Conservation (phyloP, 73 alveolate genomes). For the Paramecium biaurelia region DNA sequence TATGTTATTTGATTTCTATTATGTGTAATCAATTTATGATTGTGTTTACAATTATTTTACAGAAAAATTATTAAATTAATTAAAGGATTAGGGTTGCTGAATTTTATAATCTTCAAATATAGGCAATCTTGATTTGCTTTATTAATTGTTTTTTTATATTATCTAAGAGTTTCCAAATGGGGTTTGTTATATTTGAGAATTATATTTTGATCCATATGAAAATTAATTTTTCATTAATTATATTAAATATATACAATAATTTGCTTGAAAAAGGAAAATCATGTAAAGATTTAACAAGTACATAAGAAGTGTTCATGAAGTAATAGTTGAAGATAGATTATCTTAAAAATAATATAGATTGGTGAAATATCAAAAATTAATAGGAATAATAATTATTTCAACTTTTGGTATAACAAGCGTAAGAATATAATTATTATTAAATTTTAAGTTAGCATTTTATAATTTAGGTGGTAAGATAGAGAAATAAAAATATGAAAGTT, state of each 20-base stretch:
- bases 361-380: not conserved
- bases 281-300: not conserved
- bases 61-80: not conserved
- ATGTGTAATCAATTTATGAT: not conserved
- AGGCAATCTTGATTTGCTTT: not conserved
- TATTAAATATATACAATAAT: not conserved
- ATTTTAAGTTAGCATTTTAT: not conserved
- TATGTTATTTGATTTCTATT: not conserved
- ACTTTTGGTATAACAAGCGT: not conserved
- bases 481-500: not conserved
- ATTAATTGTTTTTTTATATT: not conserved
- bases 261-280: not conserved
- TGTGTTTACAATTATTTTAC: not conserved
- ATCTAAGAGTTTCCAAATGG: not conserved
- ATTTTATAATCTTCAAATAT: not conserved
- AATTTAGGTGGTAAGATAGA: not conserved
- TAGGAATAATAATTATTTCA: not conserved
- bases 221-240: not conserved
- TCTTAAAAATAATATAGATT: not conserved
- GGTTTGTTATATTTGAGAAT: not conserved
- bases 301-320: not conserved
- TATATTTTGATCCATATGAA: not conserved
- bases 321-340: not conserved
- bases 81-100: not conserved
- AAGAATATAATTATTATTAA: not conserved